Base-by-base conservation (phyloP, 805 yeast species). In the Kluyveromyces lactis region DNA sequence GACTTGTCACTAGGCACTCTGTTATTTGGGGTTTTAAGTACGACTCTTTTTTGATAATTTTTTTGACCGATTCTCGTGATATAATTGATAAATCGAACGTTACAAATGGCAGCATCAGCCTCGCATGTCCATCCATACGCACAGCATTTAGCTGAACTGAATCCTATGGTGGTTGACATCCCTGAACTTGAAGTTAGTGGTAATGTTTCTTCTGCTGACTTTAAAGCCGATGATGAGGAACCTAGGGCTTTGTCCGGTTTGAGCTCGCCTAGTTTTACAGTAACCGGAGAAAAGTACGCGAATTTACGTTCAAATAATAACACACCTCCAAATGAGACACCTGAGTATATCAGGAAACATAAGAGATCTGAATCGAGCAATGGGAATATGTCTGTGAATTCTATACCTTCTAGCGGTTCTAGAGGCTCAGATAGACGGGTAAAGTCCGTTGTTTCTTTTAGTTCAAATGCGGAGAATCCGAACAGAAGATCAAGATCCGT, bases 401-500 rank as follows among this genome's bases (percentile, higher is more conserved):
- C 30, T 12, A 12, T 15, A 7, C 12, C n/a, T 7, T 27, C 30
- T 27, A 15, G 13, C 11, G 30, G 30, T 7, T 27, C 30, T 27
- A 27, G n/a, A 11, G 30, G 30, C 30, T 27, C 30, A n/a, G 30
- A 27, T 7, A 6, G n/a, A 15, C 30, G 16, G 5, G 16, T 6
- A 11, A 27, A 6, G n/a, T 27, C 30, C 30, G 13, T 15, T 27
- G 6, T 15, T 5, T 27, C 30, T 12, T 12, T 27, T 12, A 27
- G 11, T 27, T 15, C 16, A 5, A 7, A 5, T 12, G 10, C 37
- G 9, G 29, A 24, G 6, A 11, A 10, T 18, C 13, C 29, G 8
- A 50, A 46, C 36, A 56, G 58, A 36, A 49, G 52, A 26, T 55
- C 67, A 1, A 58, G 52, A 36, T 66, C 71, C 1, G 63, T 65